Percentiles rank a stretch among this genome's conserved stretches.
Evolutionary conservation across 192 early-diverging fungal species (phyloP).

Genomic region (Umbelopsis sp.): DNA sequence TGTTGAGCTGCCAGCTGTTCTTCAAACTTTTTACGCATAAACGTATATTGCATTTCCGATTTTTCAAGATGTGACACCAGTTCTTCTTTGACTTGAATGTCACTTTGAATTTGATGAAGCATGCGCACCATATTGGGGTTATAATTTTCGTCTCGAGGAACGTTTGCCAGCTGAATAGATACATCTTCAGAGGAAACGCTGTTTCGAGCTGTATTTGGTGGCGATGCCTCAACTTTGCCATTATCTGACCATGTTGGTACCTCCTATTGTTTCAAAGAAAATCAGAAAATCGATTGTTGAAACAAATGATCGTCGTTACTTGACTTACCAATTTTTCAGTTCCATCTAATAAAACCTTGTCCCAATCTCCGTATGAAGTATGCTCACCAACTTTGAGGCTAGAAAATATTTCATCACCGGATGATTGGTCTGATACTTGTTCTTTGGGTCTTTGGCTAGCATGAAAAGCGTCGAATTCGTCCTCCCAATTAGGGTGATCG

Average conservation of each 20-base stretch:
- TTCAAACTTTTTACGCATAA: slow-evolving; percentile 69
- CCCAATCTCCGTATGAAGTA: slow-evolving; percentile 7
- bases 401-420: background rate
- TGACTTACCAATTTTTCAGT: slow-evolving; percentile 9
- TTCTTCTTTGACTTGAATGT: slow-evolving; percentile 63
- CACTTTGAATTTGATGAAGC: slow-evolving; percentile 63
- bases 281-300: background rate
- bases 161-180: slow-evolving; percentile 4
- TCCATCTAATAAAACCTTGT: slow-evolving; percentile 9
- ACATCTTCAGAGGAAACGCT: background rate
- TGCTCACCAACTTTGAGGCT: slow-evolving; percentile 13
- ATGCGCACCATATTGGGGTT: slow-evolving; percentile 39
- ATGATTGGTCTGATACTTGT: background rate
- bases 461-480: slow-evolving; percentile 39
- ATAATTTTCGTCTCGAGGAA: slow-evolving; percentile 15
- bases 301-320: slow-evolving; percentile 9
- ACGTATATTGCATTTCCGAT: slow-evolving; percentile 57
- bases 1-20: slow-evolving; percentile 67
- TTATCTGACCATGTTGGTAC: slow-evolving; percentile 36
- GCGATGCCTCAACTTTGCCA: background rate
- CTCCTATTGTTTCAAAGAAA: background rate
- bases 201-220: background rate
- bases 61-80: slow-evolving; percentile 59
- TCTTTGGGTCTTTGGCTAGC: slow-evolving; percentile 1
- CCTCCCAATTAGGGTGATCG: slow-evolving; percentile 33